These are phyloP conservation scores for Aspergillus glaucus DNA, from an alignment of 2,329 filamentous ascomycete species.

Conservation along the genomic window DNA sequence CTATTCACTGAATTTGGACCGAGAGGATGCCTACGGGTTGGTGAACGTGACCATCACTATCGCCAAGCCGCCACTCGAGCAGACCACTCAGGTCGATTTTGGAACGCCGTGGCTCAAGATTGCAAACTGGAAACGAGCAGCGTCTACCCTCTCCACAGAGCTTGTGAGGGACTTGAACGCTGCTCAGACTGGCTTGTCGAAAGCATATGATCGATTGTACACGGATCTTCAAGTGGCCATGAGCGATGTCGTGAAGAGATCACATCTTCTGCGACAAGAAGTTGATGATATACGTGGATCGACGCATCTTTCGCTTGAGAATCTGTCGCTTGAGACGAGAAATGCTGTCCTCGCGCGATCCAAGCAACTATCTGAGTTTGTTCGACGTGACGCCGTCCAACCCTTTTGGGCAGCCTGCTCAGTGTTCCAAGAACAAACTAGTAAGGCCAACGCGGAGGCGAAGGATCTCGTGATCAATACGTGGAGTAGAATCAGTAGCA, in stretches of 20 bases:
- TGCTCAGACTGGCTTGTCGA: constrained; percentile 33
- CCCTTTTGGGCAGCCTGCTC: constrained; percentile 27
- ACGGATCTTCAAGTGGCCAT: constrained; percentile 34
- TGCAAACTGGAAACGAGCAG: constrained; percentile 40
- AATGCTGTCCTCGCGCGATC: constrained; percentile 25
- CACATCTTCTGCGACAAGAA: constrained; percentile 27
- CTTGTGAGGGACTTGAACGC: constrained; percentile 30
- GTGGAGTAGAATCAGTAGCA: constrained; percentile 20
- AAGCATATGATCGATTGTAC: constrained; percentile 31
- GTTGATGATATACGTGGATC: constrained; percentile 21
- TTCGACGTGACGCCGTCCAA: constrained; percentile 25
- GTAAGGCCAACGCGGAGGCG: constrained; percentile 21
- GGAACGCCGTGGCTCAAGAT: constrained; percentile 44
- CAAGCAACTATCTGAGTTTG: constrained; percentile 27
- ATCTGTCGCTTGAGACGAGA: constrained; percentile 15
- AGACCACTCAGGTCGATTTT: constrained; percentile 37
- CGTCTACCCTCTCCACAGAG: constrained; percentile 29
- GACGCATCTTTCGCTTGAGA: constrained; percentile 5
- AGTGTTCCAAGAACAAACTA: constrained; percentile 24
- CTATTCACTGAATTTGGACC: constrained; percentile 46
- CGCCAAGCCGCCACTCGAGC: constrained; percentile 28
- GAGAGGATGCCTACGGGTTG: constrained; percentile 43
- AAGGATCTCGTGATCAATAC: constrained; percentile 20
- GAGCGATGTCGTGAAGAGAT: constrained; percentile 31
- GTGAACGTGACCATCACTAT: constrained; percentile 45